Percentiles rank a stretch among this genome's conserved stretches.
These are phyloP conservation scores for Mycena chlorophos DNA, from an alignment of 768 basidiomycete species.

Conservation along the genomic window DNA sequence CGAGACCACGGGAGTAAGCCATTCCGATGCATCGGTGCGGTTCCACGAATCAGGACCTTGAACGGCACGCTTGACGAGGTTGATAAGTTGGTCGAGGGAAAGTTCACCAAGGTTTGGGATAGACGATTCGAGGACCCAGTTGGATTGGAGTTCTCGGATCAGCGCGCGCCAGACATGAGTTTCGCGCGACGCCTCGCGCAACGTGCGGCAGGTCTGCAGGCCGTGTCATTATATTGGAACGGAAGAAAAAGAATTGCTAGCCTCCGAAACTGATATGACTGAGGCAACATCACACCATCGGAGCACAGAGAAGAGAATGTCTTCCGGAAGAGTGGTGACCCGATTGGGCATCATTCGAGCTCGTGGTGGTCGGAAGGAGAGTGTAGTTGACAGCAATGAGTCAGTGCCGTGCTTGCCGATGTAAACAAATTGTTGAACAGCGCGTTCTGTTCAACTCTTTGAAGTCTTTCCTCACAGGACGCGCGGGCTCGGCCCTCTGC, in stretches of 20 bases:
- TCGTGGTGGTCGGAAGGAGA: too few relatives aligned
- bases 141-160: neutral
- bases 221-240: neutral
- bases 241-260: neutral
- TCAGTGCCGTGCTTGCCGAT: too few relatives aligned
- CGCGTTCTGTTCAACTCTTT: too few relatives aligned
- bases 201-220: neutral
- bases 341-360: too few relatives aligned
- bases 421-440: too few relatives aligned
- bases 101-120: neutral
- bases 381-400: too few relatives aligned
- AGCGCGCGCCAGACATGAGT: slow-evolving; percentile 1
- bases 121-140: slow-evolving; percentile 7
- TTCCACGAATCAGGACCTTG: slow-evolving; percentile 5
- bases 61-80: neutral
- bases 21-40: neutral
- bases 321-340: too few relatives aligned
- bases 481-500: too few relatives aligned
- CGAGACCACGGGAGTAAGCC: neutral
- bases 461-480: too few relatives aligned
- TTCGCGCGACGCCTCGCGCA: neutral
- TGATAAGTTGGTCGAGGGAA: slow-evolving; percentile 3
- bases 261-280: slow-evolving; percentile 4
- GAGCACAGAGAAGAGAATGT: slow-evolving; percentile 7
- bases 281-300: slow-evolving; percentile 1